Conservation (phyloP, 257 asterid species). For the Echium plantagineum region DNA sequence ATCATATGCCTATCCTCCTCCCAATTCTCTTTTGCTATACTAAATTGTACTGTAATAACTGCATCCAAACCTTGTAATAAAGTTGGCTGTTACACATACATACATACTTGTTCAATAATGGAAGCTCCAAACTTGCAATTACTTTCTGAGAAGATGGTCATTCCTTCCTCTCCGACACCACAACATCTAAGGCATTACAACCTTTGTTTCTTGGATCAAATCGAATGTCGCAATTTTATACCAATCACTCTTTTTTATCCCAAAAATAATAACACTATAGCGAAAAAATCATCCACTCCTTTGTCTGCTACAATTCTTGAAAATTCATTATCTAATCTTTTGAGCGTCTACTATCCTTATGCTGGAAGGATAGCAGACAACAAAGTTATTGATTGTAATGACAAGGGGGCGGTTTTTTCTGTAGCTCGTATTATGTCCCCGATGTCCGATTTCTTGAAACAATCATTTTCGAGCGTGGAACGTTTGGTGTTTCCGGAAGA, state of each 20-base stretch:
- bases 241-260: background rate
- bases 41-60: too few relatives aligned
- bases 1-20: too few relatives aligned
- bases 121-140: background rate
- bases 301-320: background rate
- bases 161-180: background rate
- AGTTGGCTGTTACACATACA: too few relatives aligned
- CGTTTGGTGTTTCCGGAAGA: slow-evolving; percentile 2
- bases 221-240: background rate
- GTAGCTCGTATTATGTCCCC: background rate
- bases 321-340: slow-evolving; percentile 8
- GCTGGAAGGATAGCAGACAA: slow-evolving; percentile 8
- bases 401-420: slow-evolving; percentile 3
- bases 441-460: slow-evolving; percentile 2
- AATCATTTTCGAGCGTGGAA: background rate
- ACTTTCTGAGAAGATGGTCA: background rate
- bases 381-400: slow-evolving; percentile 4
- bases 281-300: background rate
- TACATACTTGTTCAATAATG: background rate
- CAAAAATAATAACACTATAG: background rate
- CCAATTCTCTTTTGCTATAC: too few relatives aligned
- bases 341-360: slow-evolving; percentile 9
- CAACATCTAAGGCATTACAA: background rate
- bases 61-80: too few relatives aligned
- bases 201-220: background rate